Percentiles rank a stretch among this genome's conserved stretches.
Conservation (phyloP, 768 basidiomycete genomes). For the Macrolepiota albuminosa region DNA sequence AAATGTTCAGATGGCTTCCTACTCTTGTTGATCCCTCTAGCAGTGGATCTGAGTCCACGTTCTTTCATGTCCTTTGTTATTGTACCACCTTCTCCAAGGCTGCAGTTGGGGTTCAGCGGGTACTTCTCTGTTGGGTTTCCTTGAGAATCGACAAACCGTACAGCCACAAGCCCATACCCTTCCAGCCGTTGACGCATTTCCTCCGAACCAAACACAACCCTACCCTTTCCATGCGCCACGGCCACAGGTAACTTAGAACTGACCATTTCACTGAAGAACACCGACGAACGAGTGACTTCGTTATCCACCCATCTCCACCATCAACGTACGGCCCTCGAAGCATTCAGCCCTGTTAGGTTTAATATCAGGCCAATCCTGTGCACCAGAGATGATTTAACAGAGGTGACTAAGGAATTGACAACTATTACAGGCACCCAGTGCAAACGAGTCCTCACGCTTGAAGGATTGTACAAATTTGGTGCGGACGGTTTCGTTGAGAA, state of each 20-base stretch:
- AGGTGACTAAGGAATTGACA: constrained; percentile 96
- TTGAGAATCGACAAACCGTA: constrained; percentile 77
- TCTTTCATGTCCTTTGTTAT: constrained; percentile 16
- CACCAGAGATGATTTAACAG: constrained; percentile 83
- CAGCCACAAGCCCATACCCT: constrained; percentile 52
- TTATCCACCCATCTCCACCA: constrained; percentile 73
- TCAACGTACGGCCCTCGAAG: constrained; percentile 83
- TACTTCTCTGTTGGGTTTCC: constrained; percentile 67
- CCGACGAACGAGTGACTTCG: constrained; percentile 39
- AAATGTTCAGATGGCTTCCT: too few relatives aligned
- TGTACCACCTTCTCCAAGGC: constrained; percentile 38
- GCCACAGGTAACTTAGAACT: too few relatives aligned
- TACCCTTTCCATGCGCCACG: too few relatives aligned
- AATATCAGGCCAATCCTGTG: constrained; percentile 85
- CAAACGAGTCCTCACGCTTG: constrained; percentile 63
- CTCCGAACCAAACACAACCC: constrained; percentile 51
- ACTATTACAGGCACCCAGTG: too few relatives aligned
- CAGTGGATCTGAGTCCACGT: constrained; percentile 18
- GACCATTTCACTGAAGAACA: too few relatives aligned
- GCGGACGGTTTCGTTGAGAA: constrained; percentile 75
- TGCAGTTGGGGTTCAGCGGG: constrained; percentile 84
- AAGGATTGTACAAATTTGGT: constrained; percentile 81
- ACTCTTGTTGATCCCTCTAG: constrained; percentile 12
- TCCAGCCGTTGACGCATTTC: constrained; percentile 32
- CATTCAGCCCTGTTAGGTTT: constrained; percentile 83